phyloP scores from a whole-genome alignment of 495 filamentous ascomycete species.

The Chlorociboria aeruginascens region DNA sequence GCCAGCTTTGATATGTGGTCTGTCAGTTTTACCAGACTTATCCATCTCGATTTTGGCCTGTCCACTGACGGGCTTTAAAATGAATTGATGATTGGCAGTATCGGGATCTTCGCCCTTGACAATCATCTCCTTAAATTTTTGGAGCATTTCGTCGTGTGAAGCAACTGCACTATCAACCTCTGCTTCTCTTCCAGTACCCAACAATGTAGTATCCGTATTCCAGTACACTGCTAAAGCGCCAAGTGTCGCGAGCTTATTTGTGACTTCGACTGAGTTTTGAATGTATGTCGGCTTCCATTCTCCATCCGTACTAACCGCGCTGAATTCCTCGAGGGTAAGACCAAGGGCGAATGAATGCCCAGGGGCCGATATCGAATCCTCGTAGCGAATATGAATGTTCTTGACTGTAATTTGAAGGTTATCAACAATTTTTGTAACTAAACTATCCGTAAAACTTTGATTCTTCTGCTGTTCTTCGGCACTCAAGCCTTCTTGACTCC shows the following conservation, averaged over 20 bases:
- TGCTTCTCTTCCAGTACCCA: conserved; percentile 66
- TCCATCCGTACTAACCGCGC: conserved; percentile 87
- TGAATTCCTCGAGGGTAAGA: conserved; percentile 85
- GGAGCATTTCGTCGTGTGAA: conserved; percentile 57
- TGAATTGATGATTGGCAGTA: conserved; percentile 65
- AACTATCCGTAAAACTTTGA: conserved; percentile 89
- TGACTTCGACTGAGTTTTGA: conserved; percentile 66
- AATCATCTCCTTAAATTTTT: conserved; percentile 65
- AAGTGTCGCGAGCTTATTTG: conserved; percentile 84
- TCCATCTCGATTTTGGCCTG: conserved; percentile 85
- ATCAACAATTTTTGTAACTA: conserved; percentile 92
- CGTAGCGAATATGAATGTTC: conserved; percentile 95
- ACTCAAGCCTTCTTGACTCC: conserved; percentile 84
- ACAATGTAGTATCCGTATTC: conserved; percentile 81
- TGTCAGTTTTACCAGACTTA: conserved; percentile 70
- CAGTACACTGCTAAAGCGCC: conserved; percentile 88
- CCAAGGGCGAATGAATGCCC: conserved; percentile 92
- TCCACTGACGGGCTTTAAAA: conserved; percentile 88
- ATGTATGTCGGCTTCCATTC: conserved; percentile 93
- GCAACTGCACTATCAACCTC: conserved; percentile 33
- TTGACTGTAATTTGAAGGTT: conserved; percentile 95
- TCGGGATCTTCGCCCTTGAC: conserved; percentile 45
- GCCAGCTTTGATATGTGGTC: conserved; percentile 80
- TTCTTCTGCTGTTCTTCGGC: conserved; percentile 89
- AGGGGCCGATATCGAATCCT: conserved; percentile 90